phyloP scores from a whole-genome alignment of 208 protist species.

The Leishmania braziliensis region DNA sequence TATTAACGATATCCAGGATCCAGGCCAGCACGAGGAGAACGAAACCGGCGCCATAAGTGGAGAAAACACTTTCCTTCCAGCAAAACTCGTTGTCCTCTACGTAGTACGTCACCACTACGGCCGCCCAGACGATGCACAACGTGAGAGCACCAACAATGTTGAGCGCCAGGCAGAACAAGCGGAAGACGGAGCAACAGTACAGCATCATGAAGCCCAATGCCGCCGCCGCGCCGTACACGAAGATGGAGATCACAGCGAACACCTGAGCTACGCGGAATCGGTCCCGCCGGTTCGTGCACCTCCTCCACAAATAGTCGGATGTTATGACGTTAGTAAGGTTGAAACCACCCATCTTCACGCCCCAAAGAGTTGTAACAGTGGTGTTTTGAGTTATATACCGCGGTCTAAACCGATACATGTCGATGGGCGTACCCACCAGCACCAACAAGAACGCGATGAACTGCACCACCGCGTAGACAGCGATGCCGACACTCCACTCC shows the following conservation, averaged over 20 bases:
- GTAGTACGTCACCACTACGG: slow-evolving; percentile 36
- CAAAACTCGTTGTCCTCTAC: no score
- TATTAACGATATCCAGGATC: slow-evolving; percentile 38
- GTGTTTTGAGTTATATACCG: background rate
- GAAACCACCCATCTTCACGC: slow-evolving; percentile 43
- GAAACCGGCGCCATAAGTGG: slow-evolving; percentile 43
- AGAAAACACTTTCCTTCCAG: no score
- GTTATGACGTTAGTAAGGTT: slow-evolving; percentile 3
- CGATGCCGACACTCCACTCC: slow-evolving; percentile 34
- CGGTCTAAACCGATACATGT: slow-evolving; percentile 35
- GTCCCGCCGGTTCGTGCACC: slow-evolving; percentile 26
- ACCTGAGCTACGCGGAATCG: slow-evolving; percentile 46
- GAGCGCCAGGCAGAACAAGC: slow-evolving; percentile 34
- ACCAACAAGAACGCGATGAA: slow-evolving; percentile 46
- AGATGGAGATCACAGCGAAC: slow-evolving; percentile 41
- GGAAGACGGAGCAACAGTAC: slow-evolving; percentile 46
- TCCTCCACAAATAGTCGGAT: slow-evolving; percentile 22
- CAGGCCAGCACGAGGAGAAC: slow-evolving; percentile 38
- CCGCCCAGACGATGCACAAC: slow-evolving; percentile 34
- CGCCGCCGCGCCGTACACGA: slow-evolving; percentile 12
- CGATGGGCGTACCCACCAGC: slow-evolving; percentile 51
- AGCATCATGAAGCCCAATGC: slow-evolving; percentile 29
- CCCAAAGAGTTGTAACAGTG: slow-evolving; percentile 33
- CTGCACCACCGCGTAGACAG: slow-evolving; percentile 53
- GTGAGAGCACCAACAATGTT: slow-evolving; percentile 30